phyloP scores from a whole-genome alignment of 2,329 filamentous ascomycete genomes.

The Alternaria ethzedia region DNA sequence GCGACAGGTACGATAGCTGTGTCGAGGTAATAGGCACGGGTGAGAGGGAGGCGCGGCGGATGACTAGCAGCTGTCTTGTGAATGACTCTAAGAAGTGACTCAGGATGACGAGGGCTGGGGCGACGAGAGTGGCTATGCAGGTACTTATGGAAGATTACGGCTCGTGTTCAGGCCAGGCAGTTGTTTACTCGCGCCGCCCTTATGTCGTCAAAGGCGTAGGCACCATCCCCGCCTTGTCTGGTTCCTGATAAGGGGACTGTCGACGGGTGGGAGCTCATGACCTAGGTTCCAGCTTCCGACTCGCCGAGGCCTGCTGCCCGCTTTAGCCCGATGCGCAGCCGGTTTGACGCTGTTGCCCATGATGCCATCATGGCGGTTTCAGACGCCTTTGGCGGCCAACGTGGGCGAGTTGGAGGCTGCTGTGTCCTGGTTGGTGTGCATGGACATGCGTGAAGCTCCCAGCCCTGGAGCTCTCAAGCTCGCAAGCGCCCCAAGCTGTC shows the following conservation, averaged over 20 bases:
- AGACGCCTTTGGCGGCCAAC: slow-evolving; percentile 40
- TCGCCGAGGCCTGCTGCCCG: slow-evolving; percentile 39
- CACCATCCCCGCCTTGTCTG: slow-evolving; percentile 31
- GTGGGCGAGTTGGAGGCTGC: slow-evolving; percentile 43
- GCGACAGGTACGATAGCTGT: slow-evolving; percentile 12
- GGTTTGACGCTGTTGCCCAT: slow-evolving; percentile 33
- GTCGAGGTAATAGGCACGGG: slow-evolving; percentile 33
- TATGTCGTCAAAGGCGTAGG: slow-evolving; percentile 36
- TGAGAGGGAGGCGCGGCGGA: slow-evolving; percentile 37
- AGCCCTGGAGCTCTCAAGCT: slow-evolving; percentile 8
- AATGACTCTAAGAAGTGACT: slow-evolving; percentile 46
- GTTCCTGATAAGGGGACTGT: slow-evolving; percentile 36
- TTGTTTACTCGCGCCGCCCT: slow-evolving; percentile 24
- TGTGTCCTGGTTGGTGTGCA: slow-evolving; percentile 16
- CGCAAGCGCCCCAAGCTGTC: slow-evolving; percentile 9
- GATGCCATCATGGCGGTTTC: slow-evolving; percentile 43
- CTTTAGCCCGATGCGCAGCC: slow-evolving; percentile 29
- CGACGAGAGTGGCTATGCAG: slow-evolving; percentile 39
- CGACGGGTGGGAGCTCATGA: slow-evolving; percentile 33
- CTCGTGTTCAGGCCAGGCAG: slow-evolving; percentile 30
- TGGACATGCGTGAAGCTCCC: slow-evolving; percentile 13
- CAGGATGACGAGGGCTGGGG: slow-evolving; percentile 29
- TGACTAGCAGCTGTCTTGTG: slow-evolving; percentile 39
- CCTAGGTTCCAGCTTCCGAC: slow-evolving; percentile 27
- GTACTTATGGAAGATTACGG: slow-evolving; percentile 18